phyloP scores from a whole-genome alignment of 2,329 filamentous ascomycete genomes.

The Botrytis elliptica region DNA sequence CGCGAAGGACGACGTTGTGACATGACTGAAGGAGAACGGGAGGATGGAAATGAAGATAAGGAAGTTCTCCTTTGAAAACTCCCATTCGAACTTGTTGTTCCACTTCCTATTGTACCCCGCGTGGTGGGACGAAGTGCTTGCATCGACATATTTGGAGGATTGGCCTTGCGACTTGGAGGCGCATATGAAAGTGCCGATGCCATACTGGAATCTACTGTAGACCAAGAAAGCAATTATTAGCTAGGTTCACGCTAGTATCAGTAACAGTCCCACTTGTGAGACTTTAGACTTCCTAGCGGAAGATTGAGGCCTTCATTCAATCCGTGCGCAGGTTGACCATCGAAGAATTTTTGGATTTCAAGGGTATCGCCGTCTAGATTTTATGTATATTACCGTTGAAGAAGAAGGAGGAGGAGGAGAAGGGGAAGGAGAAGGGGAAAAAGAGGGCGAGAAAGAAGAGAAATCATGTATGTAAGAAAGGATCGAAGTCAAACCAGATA shows the following conservation, averaged over 20 bases:
- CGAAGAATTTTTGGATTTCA: not conserved
- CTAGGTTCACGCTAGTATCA: slow-evolving; percentile 22
- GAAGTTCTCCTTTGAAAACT: slow-evolving; percentile 50
- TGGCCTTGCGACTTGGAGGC: slow-evolving; percentile 27
- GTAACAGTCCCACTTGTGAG: slow-evolving; percentile 20
- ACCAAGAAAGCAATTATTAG: slow-evolving; percentile 21
- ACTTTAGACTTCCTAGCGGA: slow-evolving; percentile 10
- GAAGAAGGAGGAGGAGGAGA: not conserved
- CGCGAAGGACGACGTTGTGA: slow-evolving; percentile 52
- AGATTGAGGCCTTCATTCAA: slow-evolving; percentile 20
- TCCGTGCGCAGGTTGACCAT: slow-evolving; percentile 17
- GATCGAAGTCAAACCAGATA: not conserved
- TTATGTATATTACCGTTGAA: not conserved
- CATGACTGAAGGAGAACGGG: slow-evolving; percentile 58
- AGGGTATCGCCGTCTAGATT: slow-evolving; percentile 12
- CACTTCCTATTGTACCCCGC: slow-evolving; percentile 30
- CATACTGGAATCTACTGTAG: slow-evolving; percentile 22
- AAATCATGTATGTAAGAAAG: not conserved
- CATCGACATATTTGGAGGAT: slow-evolving; percentile 27
- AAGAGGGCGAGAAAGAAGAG: not conserved
- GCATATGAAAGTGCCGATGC: slow-evolving; percentile 26
- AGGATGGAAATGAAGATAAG: slow-evolving; percentile 61
- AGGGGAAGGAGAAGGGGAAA: too few relatives aligned
- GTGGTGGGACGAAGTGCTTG: slow-evolving; percentile 33
- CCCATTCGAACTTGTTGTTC: slow-evolving; percentile 36